phyloP scores from a whole-genome alignment of 441 rosid species.

The Omphalea diandra region DNA sequence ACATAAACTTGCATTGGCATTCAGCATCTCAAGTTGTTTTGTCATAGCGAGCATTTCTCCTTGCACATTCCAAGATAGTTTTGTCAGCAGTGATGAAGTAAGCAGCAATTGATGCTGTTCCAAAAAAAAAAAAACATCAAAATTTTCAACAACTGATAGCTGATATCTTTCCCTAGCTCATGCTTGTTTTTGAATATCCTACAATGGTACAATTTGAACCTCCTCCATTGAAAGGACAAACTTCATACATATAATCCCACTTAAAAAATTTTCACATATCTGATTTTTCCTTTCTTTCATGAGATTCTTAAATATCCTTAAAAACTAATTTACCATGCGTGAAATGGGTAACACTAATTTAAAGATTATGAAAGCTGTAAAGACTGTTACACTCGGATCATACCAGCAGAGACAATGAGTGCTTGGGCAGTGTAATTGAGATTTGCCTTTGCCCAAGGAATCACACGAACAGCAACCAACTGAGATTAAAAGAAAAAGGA shows the following conservation, averaged over 20 bases:
- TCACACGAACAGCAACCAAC: conserved; percentile 52
- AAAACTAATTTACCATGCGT: background rate
- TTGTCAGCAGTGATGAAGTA: conserved; percentile 70
- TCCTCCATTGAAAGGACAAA: background rate
- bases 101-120: conserved; percentile 57
- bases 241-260: background rate
- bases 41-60: conserved; percentile 46
- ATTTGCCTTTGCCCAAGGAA: conserved; percentile 90
- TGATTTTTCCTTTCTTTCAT: background rate
- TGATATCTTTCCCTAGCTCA: too few species aligned
- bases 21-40: conserved; percentile 31
- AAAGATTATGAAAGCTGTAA: background rate
- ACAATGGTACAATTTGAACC: background rate
- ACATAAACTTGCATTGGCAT: background rate
- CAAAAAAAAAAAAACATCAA: background rate
- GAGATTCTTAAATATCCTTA: background rate
- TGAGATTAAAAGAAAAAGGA: conserved; percentile 25
- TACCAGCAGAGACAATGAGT: conserved; percentile 69
- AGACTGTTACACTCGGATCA: background rate
- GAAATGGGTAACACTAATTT: background rate
- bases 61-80: conserved; percentile 58
- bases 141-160: background rate
- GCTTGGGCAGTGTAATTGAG: conserved; percentile 81
- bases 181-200: background rate
- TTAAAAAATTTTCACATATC: background rate